Evolutionary conservation across 2,329 filamentous ascomycete species (phyloP).

Genomic region (Thielaviopsis punctulata): DNA sequence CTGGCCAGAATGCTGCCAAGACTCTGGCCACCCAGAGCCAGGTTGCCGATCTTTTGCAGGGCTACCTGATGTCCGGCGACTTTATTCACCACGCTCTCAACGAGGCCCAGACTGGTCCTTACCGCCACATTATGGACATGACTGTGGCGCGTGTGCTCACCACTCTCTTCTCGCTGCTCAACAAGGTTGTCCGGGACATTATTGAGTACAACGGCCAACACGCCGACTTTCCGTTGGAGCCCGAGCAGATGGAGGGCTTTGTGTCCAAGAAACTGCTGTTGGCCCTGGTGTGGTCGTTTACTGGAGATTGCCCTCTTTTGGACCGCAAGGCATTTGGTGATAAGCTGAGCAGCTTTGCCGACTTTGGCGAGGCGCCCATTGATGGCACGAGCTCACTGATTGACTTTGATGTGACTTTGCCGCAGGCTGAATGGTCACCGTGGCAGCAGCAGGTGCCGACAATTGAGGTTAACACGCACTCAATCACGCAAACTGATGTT

Average conservation of each 20-base stretch:
- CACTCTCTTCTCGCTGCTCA: conserved; percentile 86
- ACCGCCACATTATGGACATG: conserved; percentile 97
- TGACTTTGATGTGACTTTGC: conserved; percentile 81
- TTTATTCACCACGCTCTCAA: conserved; percentile 66
- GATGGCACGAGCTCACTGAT: conserved; percentile 73
- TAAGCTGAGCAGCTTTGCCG: conserved; percentile 63
- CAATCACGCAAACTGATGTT: conserved; percentile 91
- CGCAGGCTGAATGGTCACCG: conserved; percentile 71
- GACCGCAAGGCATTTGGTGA: conserved; percentile 87
- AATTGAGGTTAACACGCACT: conserved; percentile 96
- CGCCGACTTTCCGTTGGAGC: conserved; percentile 78
- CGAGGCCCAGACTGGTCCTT: conserved; percentile 48
- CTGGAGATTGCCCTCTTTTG: conserved; percentile 75
- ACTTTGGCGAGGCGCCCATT: conserved; percentile 67
- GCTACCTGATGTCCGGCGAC: conserved; percentile 58
- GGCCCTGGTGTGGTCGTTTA: conserved; percentile 86
- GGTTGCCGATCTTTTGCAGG: conserved; percentile 62
- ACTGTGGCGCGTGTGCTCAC: conserved; percentile 78
- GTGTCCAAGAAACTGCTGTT: conserved; percentile 87
- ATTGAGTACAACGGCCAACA: conserved; percentile 95
- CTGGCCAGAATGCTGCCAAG: conserved; percentile 60
- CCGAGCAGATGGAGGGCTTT: conserved; percentile 77
- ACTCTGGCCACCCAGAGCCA: conserved; percentile 62
- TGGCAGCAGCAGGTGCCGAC: conserved; percentile 93
- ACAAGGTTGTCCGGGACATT: conserved; percentile 80